Conservation (phyloP, 352 stramenopile genomes). For the Globisporangium paddicum region DNA sequence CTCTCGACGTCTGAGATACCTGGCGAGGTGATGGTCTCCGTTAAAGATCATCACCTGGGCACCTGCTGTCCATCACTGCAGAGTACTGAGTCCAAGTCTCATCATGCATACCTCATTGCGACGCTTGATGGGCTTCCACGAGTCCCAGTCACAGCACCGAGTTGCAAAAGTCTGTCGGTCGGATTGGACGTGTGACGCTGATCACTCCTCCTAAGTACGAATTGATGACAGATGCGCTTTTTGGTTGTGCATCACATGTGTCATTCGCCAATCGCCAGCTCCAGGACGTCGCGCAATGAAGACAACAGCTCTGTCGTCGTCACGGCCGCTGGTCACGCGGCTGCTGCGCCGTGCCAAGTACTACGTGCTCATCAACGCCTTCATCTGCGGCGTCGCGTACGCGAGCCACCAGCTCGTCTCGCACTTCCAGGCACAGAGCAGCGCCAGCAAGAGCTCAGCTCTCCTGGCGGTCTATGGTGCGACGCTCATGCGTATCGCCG, state of each 20-base stretch:
- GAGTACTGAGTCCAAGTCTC: too few relatives aligned
- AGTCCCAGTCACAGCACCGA: too few relatives aligned
- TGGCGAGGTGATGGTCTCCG: too few relatives aligned
- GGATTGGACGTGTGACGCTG: neutral
- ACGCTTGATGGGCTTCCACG: too few relatives aligned
- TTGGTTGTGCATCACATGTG: neutral
- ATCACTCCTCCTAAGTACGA: constrained; percentile 4
- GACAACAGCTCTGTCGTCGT: neutral
- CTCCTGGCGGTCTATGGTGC: constrained; percentile 33
- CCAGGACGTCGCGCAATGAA: neutral
- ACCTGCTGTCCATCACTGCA: too few relatives aligned
- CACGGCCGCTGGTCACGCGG: constrained; percentile 4
- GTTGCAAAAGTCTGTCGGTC: too few relatives aligned
- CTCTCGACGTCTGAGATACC: too few relatives aligned
- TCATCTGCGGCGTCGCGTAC: constrained; percentile 58
- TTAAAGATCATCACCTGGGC: too few relatives aligned
- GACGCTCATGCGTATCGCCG: constrained; percentile 48
- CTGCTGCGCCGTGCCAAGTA: constrained; percentile 63
- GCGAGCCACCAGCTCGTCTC: constrained; percentile 23
- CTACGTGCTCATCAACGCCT: constrained; percentile 79
- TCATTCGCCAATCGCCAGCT: neutral
- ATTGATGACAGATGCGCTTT: neutral
- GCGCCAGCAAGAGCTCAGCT: neutral
- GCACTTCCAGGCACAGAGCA: neutral
- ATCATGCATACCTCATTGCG: too few relatives aligned